These are phyloP conservation scores for Mycena metata DNA, from an alignment of 768 basidiomycete species.

Conservation along the genomic window DNA sequence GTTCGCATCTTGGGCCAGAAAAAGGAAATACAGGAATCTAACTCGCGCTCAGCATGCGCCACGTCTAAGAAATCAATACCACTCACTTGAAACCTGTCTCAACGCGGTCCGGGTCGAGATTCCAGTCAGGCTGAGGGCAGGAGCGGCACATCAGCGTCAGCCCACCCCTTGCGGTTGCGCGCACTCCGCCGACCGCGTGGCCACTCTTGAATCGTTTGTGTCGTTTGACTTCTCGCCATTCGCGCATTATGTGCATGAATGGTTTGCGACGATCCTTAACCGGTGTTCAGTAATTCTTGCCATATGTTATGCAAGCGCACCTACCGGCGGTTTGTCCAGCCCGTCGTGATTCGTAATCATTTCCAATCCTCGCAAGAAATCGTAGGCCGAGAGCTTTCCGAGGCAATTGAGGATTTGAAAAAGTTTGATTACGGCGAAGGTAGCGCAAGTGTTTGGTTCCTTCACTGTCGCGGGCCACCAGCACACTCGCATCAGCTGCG, in stretches of 20 bases:
- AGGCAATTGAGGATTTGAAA: constrained; percentile 34
- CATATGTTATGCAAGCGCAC: background rate
- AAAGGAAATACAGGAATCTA: constrained; percentile 8
- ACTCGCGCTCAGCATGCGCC: too few species aligned
- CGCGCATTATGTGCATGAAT: constrained; percentile 30
- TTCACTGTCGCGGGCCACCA: constrained; percentile 34
- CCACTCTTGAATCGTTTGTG: constrained; percentile 19
- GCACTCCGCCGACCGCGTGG: constrained; percentile 21
- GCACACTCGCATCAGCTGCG: constrained; percentile 28
- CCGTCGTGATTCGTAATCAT: constrained; percentile 2
- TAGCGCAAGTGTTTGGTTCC: constrained; percentile 29
- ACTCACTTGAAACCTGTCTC: too few species aligned
- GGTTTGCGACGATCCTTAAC: constrained; percentile 24
- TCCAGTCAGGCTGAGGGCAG: constrained; percentile 32
- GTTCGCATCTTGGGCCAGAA: constrained; percentile 10
- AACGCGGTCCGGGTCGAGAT: background rate
- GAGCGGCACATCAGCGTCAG: constrained; percentile 25
- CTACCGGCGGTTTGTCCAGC: constrained; percentile 22
- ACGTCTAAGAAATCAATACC: too few species aligned
- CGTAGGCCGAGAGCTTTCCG: constrained; percentile 32
- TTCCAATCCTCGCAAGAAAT: constrained; percentile 25
- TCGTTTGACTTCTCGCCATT: constrained; percentile 30
- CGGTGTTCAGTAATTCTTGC: too few species aligned
- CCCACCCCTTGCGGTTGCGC: constrained; percentile 14
- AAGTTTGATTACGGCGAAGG: constrained; percentile 23